Evolutionary conservation across 495 filamentous ascomycete genomes (phyloP).

Genomic region (Aspergillus biplanus): DNA sequence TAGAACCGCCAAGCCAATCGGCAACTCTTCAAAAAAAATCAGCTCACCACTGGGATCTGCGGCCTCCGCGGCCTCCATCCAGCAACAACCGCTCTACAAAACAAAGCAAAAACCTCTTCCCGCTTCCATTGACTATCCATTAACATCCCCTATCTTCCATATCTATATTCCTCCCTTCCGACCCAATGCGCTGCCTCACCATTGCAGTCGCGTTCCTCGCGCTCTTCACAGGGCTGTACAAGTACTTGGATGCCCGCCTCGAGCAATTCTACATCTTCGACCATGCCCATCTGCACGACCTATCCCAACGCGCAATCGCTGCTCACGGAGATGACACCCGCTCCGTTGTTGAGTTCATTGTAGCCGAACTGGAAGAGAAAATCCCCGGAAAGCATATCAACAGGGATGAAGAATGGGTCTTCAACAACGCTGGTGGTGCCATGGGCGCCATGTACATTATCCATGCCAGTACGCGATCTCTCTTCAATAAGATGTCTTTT

Average conservation of each 20-base stretch:
- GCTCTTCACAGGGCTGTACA: slow-evolving; percentile 60
- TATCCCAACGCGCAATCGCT: slow-evolving; percentile 66
- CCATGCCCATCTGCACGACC: slow-evolving; percentile 65
- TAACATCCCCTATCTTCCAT: neutral
- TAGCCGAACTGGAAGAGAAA: slow-evolving; percentile 44
- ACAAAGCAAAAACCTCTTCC: slow-evolving; percentile 6
- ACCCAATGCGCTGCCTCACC: slow-evolving; percentile 48
- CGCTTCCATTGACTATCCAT: neutral
- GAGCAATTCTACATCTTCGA: slow-evolving; percentile 79
- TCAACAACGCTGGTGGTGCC: slow-evolving; percentile 76
- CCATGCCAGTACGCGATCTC: slow-evolving; percentile 65
- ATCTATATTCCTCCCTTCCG: slow-evolving; percentile 17
- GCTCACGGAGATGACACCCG: slow-evolving; percentile 72
- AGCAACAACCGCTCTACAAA: neutral
- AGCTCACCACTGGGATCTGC: neutral
- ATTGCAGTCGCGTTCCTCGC: slow-evolving; percentile 64
- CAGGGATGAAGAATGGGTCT: slow-evolving; percentile 52
- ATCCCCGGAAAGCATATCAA: slow-evolving; percentile 44
- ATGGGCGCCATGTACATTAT: slow-evolving; percentile 92
- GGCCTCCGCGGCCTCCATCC: slow-evolving; percentile 9
- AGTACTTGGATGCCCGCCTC: slow-evolving; percentile 68
- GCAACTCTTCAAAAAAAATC: slow-evolving; percentile 14
- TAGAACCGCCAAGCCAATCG: slow-evolving; percentile 14
- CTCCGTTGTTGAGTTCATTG: slow-evolving; percentile 68
- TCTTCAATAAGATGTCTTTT: neutral